Evolutionary conservation across 108 stramenopile species (phyloP), one percentile per base, ranked within the genome.

Genomic region (Skeletonema menzelii): DNA sequence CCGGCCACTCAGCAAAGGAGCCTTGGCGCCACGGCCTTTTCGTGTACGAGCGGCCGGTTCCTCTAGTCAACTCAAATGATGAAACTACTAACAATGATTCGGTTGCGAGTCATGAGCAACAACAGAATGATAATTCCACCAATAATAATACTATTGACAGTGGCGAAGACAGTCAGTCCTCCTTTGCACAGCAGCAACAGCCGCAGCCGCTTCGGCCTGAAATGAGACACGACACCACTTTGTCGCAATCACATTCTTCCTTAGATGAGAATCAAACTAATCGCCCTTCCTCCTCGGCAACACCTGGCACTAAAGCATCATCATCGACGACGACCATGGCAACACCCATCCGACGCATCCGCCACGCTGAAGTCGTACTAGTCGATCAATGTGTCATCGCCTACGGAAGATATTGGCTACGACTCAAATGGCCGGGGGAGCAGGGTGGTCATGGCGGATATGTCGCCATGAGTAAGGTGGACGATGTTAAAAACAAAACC

Each of bases 391-490:
- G 85, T 27, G 73, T 88, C 44, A 15, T 85, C 20, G 80, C 87
- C 8, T 73, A 83, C 63, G 82, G 78, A 6, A 72, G 87, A 13
- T 84, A 84, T 59, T 95, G 94, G 94, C 72, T 95, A 0, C 77
- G 94, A 15, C 74, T 95, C 27, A 87, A 90, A 19, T 95, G 91
- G 91, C 91, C 94, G 5, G 94, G 94, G 27, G 59, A 65, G 13
- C 86, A 77, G 40, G 94, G 90, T 11, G 90, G 88, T 8, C 88
- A 92, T 75, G 94, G 90, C 11, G 94, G 94, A 15, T 95, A 90
- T 75, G 84, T 95, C 37, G 87, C 88, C 15, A 49, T 92, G 59
- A 79, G 88, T 37, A 59, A 47, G 42, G 84, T 79, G 40, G 67
- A 26, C 24, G 63, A 55, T 24, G 11, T 26, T 2, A 22, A 6